phyloP scores from a whole-genome alignment of 1,284 basidiomycete genomes.

The Pyrrhoderma lamaoense region DNA sequence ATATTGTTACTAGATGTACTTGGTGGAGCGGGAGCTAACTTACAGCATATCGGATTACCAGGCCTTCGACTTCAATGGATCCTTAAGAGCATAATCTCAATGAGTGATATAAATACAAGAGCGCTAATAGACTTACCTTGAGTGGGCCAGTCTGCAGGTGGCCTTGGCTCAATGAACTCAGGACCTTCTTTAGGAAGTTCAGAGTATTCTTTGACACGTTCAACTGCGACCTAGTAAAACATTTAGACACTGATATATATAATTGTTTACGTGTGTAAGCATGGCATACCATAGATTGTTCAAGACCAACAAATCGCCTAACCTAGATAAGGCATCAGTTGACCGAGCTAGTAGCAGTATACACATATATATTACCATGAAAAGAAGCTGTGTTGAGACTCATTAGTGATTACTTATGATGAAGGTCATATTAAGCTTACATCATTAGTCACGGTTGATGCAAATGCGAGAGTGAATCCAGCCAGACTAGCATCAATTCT shows the following conservation, averaged over 20 bases:
- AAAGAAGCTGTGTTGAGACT: slow-evolving; percentile 35
- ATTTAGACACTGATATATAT: slow-evolving; percentile 2
- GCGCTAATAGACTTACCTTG: slow-evolving; percentile 36
- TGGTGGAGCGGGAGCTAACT: slow-evolving; percentile 26
- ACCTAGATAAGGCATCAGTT: slow-evolving; percentile 30
- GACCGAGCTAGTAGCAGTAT: no score
- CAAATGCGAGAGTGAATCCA: slow-evolving; percentile 81
- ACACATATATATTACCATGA: slow-evolving; percentile 35
- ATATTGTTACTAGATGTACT: not conserved
- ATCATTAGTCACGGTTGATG: slow-evolving; percentile 66
- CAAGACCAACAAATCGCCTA: slow-evolving; percentile 74
- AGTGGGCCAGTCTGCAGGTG: slow-evolving; percentile 75
- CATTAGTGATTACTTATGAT: slow-evolving; percentile 27
- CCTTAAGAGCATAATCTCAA: slow-evolving; percentile 5
- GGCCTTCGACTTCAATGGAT: slow-evolving; percentile 68
- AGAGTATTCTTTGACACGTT: slow-evolving; percentile 87
- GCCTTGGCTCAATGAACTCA: slow-evolving; percentile 82
- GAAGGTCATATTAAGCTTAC: slow-evolving; percentile 34
- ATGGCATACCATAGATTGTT: slow-evolving; percentile 77
- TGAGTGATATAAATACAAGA: not conserved
- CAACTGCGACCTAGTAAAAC: slow-evolving; percentile 66
- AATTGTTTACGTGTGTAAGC: slow-evolving; percentile 2
- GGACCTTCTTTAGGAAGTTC: slow-evolving; percentile 71
- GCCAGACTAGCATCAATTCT: slow-evolving; percentile 71
- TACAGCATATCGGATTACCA: slow-evolving; percentile 85